Evolutionary conservation across 768 basidiomycete species (phyloP), one percentile per base, ranked within the genome.

Genomic region (Macrolepiota albuminosa): DNA sequence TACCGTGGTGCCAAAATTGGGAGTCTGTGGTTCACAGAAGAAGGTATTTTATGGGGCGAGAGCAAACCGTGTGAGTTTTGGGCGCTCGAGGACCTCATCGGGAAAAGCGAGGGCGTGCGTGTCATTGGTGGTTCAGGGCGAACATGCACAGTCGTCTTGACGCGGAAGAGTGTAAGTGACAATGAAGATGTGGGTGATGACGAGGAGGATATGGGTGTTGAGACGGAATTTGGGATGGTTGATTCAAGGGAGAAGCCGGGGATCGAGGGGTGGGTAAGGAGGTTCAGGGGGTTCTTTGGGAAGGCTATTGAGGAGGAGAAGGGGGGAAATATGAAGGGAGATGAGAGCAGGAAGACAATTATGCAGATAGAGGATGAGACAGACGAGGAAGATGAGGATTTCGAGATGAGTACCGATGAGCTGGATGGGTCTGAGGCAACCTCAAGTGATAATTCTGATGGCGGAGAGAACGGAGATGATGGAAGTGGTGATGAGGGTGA

Each of bases 41-140:
- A 76, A 26, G 90, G 89, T 6, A 78, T 92, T 16, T 77, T 92
- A 8, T 88, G 87, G 82, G 88, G 86, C 26, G 86, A 90, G 68
- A 83, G 81, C 67, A 88, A 87, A 63, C 88, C 88, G 2, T 89
- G 87, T 66, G 87, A 89, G 64, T 91, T 89, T 66, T 91, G 89
- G 85, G 72, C 84, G 3, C 71, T 87, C 26, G 75, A 78, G 48
- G 82, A 86, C 63, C 70, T 92, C n/a, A 68, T 81, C 18, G 71
- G 75, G 54, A 79, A 75, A 59, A 69, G 66, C 29, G 82, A 83
- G 21, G 85, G 78, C 16, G 73, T 84, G 68, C 63, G 82, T 51
- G 69, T 88, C 26, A 73, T 86, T 49, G 84, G 82, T 26, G 86
- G 84, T 14, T 84, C 82, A 7, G 91, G 89, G 4, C 75, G 87